phyloP scores from a whole-genome alignment of 73 alveolate genomes.

The Blepharisma stoltei region DNA sequence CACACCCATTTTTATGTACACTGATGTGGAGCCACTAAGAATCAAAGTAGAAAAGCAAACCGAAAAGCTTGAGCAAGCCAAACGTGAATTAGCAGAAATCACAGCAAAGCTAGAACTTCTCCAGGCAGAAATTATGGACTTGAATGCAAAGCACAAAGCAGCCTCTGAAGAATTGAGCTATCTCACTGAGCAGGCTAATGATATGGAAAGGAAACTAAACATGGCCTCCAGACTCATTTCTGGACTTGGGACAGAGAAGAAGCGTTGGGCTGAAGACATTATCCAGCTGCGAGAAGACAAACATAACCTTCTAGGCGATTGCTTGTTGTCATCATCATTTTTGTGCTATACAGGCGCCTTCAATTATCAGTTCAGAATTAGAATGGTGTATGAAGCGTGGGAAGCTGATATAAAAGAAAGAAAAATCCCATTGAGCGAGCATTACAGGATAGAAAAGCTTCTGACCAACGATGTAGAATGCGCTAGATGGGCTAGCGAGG shows the following conservation, averaged over 20 bases:
- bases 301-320: conserved; percentile 95
- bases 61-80: conserved; percentile 55
- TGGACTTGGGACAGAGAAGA: conserved; percentile 90
- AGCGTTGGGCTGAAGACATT: conserved; percentile 92
- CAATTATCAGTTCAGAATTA: conserved; percentile 85
- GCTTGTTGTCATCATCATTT: conserved; percentile 94
- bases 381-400: conserved; percentile 97
- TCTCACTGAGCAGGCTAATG: conserved; percentile 80
- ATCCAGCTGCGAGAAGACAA: conserved; percentile 76
- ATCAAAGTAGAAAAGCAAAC: conserved; percentile 64
- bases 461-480: conserved; percentile 96
- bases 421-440: conserved; percentile 82
- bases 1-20: too few relatives aligned
- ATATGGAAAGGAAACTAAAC: conserved; percentile 83
- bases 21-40: conserved; percentile 46
- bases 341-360: conserved; percentile 81
- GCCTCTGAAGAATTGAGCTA: conserved; percentile 58
- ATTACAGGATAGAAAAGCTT: conserved; percentile 91
- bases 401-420: conserved; percentile 77
- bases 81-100: conserved; percentile 59
- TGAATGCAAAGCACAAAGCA: conserved; percentile 56
- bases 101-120: conserved; percentile 56
- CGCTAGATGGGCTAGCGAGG: conserved; percentile 98
- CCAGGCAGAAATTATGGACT: conserved; percentile 65
- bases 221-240: conserved; percentile 95